phyloP scores from a whole-genome alignment of 208 protist genomes.

The Acanthamoeba lenticulata region DNA sequence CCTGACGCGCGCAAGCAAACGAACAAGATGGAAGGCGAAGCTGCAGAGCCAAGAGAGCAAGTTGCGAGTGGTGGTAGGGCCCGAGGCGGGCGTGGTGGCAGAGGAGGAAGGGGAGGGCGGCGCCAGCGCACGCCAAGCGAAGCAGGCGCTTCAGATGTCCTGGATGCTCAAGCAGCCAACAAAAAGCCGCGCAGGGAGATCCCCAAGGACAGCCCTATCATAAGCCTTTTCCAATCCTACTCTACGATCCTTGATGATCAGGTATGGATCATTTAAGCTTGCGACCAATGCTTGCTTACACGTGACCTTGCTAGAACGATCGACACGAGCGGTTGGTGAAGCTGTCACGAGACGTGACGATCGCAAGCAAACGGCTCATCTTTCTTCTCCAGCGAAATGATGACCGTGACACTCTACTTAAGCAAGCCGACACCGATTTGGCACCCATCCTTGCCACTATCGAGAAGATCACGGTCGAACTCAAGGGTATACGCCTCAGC shows the following conservation, averaged over 20 bases:
- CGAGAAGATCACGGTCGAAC: background rate
- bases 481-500: background rate
- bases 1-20: background rate
- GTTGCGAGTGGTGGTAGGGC: background rate
- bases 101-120: background rate
- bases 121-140: background rate
- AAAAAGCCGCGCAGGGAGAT: conserved; percentile 30
- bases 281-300: background rate
- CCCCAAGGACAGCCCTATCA: conserved; percentile 39
- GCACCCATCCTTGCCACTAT: background rate
- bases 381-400: conserved; percentile 72
- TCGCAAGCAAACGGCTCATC: conserved; percentile 77
- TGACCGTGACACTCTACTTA: background rate
- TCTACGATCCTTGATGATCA: background rate
- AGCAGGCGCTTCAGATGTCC: background rate
- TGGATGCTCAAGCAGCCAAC: background rate
- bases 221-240: conserved; percentile 11
- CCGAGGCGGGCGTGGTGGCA: background rate
- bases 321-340: conserved; percentile 80
- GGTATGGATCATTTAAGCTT: background rate
- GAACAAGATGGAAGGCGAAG: background rate
- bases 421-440: conserved; percentile 21
- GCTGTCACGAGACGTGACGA: conserved; percentile 76
- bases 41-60: background rate
- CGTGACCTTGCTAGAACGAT: conserved; percentile 70